Conservation (phyloP, 306 rosid species). For the Begonia peltatifolia region DNA sequence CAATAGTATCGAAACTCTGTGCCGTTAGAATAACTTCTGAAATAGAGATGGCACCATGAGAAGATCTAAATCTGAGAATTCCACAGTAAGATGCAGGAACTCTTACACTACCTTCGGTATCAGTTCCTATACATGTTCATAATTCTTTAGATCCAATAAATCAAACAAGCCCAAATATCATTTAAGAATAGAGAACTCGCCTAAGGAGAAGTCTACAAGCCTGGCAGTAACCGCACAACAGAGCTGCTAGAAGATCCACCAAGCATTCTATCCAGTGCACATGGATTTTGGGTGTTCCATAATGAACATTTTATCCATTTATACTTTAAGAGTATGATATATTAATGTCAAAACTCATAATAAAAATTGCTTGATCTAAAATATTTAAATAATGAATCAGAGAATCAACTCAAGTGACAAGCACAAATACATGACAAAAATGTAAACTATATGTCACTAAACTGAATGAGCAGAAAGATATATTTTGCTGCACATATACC, state of each 20-base stretch:
- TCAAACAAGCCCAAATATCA: conserved; percentile 4
- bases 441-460: too few relatives aligned
- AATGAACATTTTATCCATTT: conserved; percentile 38
- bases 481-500: too few relatives aligned
- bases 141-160: background rate
- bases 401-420: too few relatives aligned
- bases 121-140: conserved; percentile 51
- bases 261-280: conserved; percentile 32
- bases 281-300: conserved; percentile 44
- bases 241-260: conserved; percentile 55
- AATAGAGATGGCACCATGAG: conserved; percentile 51
- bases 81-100: conserved; percentile 89
- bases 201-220: conserved; percentile 83
- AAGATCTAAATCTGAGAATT: conserved; percentile 81
- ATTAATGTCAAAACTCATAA: conserved; percentile 3
- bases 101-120: conserved; percentile 92
- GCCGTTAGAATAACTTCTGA: conserved; percentile 73
- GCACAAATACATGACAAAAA: too few relatives aligned
- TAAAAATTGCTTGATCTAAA: background rate
- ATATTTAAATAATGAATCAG: too few relatives aligned
- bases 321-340: conserved; percentile 16
- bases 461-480: too few relatives aligned
- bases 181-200: conserved; percentile 20
- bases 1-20: conserved; percentile 82
- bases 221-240: conserved; percentile 62